phyloP scores from a whole-genome alignment of 2,329 filamentous ascomycete genomes.

The Chrysoporthe puriensis region DNA sequence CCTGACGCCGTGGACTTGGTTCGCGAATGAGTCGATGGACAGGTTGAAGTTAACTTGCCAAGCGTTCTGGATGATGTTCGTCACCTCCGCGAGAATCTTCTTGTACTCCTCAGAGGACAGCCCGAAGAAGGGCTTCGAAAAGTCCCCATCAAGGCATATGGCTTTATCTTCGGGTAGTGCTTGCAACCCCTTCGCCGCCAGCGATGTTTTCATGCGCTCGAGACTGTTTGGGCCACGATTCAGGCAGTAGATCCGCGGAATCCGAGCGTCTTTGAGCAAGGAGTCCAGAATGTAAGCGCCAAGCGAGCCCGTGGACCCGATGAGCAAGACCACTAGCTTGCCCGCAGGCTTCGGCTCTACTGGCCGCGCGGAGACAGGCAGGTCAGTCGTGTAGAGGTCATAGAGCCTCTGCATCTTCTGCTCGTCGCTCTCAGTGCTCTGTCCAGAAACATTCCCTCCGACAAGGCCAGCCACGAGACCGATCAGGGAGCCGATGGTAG shows the following conservation, averaged over 20 bases:
- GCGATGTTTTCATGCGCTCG: slow-evolving; percentile 14
- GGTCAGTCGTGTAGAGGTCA: slow-evolving; percentile 10
- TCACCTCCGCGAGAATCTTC: slow-evolving; percentile 4
- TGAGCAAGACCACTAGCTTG: slow-evolving; percentile 15
- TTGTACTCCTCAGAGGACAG: slow-evolving; percentile 13
- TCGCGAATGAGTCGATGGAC: slow-evolving; percentile 14
- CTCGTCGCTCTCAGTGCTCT: neutral
- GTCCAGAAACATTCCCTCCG: neutral
- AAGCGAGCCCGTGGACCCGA: slow-evolving; percentile 23
- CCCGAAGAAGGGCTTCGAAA: slow-evolving; percentile 16
- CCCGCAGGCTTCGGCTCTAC: slow-evolving; percentile 5
- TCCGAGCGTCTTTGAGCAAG: slow-evolving; percentile 1
- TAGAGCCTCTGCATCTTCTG: slow-evolving; percentile 20
- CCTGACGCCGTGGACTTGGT: slow-evolving; percentile 6
- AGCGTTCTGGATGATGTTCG: slow-evolving; percentile 16
- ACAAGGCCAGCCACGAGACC: slow-evolving; percentile 6
- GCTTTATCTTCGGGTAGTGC: neutral
- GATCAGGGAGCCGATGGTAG: slow-evolving; percentile 13
- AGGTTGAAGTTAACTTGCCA: slow-evolving; percentile 24
- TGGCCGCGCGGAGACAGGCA: slow-evolving; percentile 13
- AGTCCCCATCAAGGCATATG: slow-evolving; percentile 15
- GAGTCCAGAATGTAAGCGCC: slow-evolving; percentile 22
- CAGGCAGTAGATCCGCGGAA: slow-evolving; percentile 17
- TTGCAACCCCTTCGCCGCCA: slow-evolving; percentile 9
- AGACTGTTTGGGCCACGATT: slow-evolving; percentile 17